phyloP scores from a whole-genome alignment of 805 yeast genomes.

The Saturnispora besseyi region DNA sequence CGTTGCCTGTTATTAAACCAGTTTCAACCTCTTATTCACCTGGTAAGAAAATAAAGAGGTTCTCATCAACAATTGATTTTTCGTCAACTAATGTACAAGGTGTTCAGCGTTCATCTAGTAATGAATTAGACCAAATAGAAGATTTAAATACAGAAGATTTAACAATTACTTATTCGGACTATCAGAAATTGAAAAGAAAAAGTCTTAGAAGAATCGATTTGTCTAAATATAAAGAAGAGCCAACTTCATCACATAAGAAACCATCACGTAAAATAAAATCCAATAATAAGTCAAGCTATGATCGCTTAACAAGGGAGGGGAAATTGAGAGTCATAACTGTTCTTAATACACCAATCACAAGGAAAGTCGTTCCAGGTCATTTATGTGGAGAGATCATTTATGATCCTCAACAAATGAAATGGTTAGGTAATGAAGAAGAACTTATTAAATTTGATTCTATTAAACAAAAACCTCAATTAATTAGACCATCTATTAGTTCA shows the following conservation, averaged over 20 bases:
- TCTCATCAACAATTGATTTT: constrained; percentile 24
- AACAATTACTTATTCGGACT: constrained; percentile 24
- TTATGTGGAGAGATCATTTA: constrained; percentile 39
- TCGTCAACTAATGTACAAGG: not conserved
- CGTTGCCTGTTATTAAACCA: constrained; percentile 21
- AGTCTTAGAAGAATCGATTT: constrained; percentile 21
- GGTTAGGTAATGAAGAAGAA: constrained; percentile 64
- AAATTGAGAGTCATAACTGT: constrained; percentile 25
- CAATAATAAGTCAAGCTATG: constrained; percentile 7
- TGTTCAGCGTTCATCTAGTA: constrained; percentile 8
- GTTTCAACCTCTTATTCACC: constrained; percentile 14
- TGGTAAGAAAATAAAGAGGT: constrained; percentile 18
- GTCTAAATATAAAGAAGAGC: constrained; percentile 21
- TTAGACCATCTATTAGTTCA: not conserved
- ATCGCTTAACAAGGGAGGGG: constrained; percentile 25
- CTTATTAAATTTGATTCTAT: constrained; percentile 39
- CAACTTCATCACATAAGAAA: constrained; percentile 10
- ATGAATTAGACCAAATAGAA: constrained; percentile 21
- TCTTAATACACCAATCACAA: constrained; percentile 20
- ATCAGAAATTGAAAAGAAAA: constrained; percentile 20
- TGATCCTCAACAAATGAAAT: constrained; percentile 40
- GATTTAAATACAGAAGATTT: constrained; percentile 21
- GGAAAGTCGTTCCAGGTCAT: constrained; percentile 24
- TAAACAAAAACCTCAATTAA: constrained; percentile 22
- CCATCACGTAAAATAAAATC: constrained; percentile 4